These are phyloP conservation scores for Populus alba DNA, from an alignment of 345 rosid genomes.

Conservation along the genomic window DNA sequence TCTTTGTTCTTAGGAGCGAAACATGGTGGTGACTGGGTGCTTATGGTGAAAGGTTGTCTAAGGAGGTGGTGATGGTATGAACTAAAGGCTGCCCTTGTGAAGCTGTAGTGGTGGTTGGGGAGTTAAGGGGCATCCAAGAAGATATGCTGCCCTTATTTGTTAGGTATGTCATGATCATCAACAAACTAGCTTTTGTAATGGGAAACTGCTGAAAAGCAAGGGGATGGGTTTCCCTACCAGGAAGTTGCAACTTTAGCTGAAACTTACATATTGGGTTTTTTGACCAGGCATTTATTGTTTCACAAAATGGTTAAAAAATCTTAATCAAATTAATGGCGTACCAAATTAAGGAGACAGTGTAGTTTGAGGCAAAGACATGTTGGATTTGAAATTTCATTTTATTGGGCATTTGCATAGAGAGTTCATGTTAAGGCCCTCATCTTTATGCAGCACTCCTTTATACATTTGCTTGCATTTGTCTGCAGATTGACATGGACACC, in stretches of 20 bases:
- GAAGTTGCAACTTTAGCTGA: background rate
- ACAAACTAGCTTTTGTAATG: background rate
- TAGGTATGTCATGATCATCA: background rate
- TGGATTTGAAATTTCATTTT: background rate
- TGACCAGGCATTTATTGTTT: background rate
- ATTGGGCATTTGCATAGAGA: background rate
- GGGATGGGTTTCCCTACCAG: background rate
- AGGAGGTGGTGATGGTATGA: constrained; percentile 1
- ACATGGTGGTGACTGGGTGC: background rate
- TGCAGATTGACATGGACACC: constrained; percentile 98
- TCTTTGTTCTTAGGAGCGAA: background rate
- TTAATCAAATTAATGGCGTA: background rate
- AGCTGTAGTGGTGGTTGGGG: background rate
- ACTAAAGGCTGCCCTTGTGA: background rate
- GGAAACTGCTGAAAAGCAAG: background rate
- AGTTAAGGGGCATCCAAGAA: no score
- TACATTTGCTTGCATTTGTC: constrained; percentile 7
- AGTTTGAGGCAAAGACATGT: background rate
- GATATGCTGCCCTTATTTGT: background rate
- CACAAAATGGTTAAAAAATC: background rate
- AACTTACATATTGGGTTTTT: background rate
- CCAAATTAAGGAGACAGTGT: background rate
- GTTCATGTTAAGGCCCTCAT: background rate
- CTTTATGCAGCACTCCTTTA: background rate
- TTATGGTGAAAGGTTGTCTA: background rate